phyloP scores from a whole-genome alignment of 495 filamentous ascomycete species.

The Polyplosphaeria fusca region DNA sequence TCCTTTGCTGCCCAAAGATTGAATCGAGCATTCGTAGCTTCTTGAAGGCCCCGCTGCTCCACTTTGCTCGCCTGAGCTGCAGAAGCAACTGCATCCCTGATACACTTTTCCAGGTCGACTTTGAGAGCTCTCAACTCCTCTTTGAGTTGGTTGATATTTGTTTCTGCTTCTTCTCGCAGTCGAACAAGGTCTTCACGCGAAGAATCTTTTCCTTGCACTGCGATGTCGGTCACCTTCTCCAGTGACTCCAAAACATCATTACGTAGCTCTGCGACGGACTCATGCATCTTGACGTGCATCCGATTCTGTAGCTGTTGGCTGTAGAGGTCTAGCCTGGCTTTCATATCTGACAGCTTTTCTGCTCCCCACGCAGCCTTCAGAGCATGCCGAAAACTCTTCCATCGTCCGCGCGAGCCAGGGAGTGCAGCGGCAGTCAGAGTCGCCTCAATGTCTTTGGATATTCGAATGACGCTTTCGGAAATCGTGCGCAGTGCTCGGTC shows the following conservation, averaged over 20 bases:
- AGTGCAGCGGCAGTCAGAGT: background rate
- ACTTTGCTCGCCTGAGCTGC: background rate
- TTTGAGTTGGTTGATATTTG: background rate
- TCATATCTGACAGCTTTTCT: background rate
- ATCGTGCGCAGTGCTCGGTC: background rate
- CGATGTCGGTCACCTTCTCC: too few species aligned
- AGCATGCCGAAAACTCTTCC: constrained; percentile 1
- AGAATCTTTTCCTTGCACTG: background rate
- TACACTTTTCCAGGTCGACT: background rate
- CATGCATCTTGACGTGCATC: background rate
- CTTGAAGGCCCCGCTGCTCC: background rate
- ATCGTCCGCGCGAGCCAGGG: background rate
- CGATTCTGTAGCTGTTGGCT: background rate
- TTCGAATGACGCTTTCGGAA: background rate
- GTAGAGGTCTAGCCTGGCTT: background rate
- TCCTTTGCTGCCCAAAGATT: constrained; percentile 3
- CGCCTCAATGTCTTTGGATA: background rate
- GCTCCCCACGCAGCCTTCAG: background rate
- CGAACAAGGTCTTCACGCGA: background rate
- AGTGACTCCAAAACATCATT: background rate
- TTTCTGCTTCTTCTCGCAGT: background rate
- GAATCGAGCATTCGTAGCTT: background rate
- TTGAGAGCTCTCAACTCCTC: background rate
- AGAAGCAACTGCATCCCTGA: background rate
- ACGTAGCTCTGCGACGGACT: background rate